Evolutionary conservation across 768 basidiomycete genomes (phyloP), one percentile per base, ranked within the genome.

Genomic region (Podaxis rugospora): DNA sequence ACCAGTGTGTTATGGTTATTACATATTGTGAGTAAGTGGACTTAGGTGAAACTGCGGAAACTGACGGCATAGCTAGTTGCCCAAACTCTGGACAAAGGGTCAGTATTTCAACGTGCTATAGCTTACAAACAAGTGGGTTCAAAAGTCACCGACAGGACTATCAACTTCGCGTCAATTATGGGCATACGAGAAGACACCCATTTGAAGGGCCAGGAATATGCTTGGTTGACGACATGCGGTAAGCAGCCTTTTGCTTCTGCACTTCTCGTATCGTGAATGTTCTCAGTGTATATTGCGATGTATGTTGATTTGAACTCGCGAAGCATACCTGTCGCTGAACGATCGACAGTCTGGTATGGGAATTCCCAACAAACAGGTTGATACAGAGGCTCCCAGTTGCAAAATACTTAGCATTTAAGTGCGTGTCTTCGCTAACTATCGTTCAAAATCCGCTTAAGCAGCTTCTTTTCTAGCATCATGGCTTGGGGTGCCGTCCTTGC

Each of bases 201-300:
- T 50, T 76, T 84, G 18, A 68, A 72, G 32, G 81, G 83, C 0
- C 81, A 83, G 67, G 73, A 81, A 65, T 83, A 82, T 63, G 75
- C 77, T 4, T 79, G 80, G 75, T 65, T 81, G 5, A 79, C 79
- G 13, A 79, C 79, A 47, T 80, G 79, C 62, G 76, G 78, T 79
- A 64, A 6, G 77, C 23, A n/a, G 28, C 28, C 6, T 16, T 36
- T 23, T 55, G 11, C 18, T 21, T 4, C 32, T 47, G 21, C 6
- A 11, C 36, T 23, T 9, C 21, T 46, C 7, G 18, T 14, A 11
- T 56, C 9, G 18, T 16, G 14, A 11, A 4, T 13, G 5, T 23
- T 47, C 36, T 23, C 50, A 77, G 77, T 77, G 5, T 77, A 78
- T 62, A 77, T 77, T 62, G 75, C 75, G 2, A 76, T 78, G 75